A percentile compares a stretch with the other conserved stretches of the same genome.
These are phyloP conservation scores for Melastoma malabathricum DNA, from an alignment of 345 rosid genomes.

Conservation along the genomic window DNA sequence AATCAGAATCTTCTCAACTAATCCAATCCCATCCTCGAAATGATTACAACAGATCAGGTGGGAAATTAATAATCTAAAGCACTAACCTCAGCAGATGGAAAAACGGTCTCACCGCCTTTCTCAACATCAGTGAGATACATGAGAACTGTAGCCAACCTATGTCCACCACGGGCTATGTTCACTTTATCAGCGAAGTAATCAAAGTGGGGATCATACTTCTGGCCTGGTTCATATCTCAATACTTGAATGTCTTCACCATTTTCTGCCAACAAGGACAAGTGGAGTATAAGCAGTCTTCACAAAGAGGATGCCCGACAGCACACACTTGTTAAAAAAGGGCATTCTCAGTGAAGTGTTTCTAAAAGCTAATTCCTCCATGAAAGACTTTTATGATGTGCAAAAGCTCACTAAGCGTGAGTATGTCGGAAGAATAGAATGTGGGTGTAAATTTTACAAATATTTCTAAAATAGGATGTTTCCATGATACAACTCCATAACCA, in stretches of 20 bases:
- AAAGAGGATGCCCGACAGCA: not conserved
- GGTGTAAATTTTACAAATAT: no score
- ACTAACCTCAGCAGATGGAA: constrained; percentile 80
- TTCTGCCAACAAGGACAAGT: constrained; percentile 24
- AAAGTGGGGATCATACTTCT: constrained; percentile 79
- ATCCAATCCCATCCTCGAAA: not conserved
- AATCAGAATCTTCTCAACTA: no score
- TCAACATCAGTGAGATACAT: constrained; percentile 80
- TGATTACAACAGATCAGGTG: not conserved
- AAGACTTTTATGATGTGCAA: no score
- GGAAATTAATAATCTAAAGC: not conserved
- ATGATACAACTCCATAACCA: no score
- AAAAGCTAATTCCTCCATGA: no score
- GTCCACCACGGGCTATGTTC: constrained; percentile 91
- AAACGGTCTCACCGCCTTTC: constrained; percentile 95
- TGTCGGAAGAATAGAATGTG: no score
- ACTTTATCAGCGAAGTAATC: constrained; percentile 88
- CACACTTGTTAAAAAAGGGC: no score
- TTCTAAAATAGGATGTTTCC: no score
- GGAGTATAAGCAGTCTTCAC: constrained; percentile 5
- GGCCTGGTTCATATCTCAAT: constrained; percentile 76
- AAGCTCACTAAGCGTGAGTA: no score
- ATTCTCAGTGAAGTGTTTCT: no score
- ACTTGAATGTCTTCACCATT: constrained; percentile 95
- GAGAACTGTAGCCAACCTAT: constrained; percentile 75